Percentiles rank a stretch among this genome's conserved stretches.
phyloP scores from a whole-genome alignment of 345 rosid genomes.

The Pistacia atlantica region DNA sequence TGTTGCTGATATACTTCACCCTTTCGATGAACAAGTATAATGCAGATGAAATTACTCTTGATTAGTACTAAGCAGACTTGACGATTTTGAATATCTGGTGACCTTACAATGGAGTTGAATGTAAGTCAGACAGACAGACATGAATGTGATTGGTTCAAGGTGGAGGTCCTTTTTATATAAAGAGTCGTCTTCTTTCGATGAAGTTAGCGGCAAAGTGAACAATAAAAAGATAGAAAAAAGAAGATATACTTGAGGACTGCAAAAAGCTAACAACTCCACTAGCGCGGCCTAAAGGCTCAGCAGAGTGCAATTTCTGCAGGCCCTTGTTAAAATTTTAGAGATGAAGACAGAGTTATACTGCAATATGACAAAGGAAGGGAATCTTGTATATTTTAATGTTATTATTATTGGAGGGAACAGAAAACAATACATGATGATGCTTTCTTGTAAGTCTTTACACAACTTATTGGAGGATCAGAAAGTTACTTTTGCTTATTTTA shows the following conservation, averaged over 20 bases:
- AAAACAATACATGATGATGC: conserved; percentile 19
- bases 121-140: conserved; percentile 17
- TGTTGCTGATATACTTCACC: conserved; percentile 89
- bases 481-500: conserved; percentile 9
- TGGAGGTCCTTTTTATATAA: background rate
- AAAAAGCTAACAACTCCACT: conserved; percentile 27
- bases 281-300: background rate
- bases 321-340: conserved; percentile 13
- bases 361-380: conserved; percentile 49
- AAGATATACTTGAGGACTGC: conserved; percentile 25
- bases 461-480: conserved; percentile 24
- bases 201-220: conserved; percentile 21
- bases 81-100: conserved; percentile 13
- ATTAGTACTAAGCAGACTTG: conserved; percentile 24
- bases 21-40: conserved; percentile 53
- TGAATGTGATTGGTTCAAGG: conserved; percentile 10
- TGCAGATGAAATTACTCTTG: conserved; percentile 39
- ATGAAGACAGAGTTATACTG: conserved; percentile 38
- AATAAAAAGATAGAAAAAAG: conserved; percentile 20
- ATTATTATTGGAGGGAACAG: conserved; percentile 5
- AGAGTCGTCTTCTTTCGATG: conserved; percentile 8
- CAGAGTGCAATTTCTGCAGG: conserved; percentile 12
- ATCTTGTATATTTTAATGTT: conserved; percentile 31
- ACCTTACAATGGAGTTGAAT: conserved; percentile 21
- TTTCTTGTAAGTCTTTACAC: conserved; percentile 14